phyloP scores from a whole-genome alignment of 441 rosid species.

The Populus hybrid region DNA sequence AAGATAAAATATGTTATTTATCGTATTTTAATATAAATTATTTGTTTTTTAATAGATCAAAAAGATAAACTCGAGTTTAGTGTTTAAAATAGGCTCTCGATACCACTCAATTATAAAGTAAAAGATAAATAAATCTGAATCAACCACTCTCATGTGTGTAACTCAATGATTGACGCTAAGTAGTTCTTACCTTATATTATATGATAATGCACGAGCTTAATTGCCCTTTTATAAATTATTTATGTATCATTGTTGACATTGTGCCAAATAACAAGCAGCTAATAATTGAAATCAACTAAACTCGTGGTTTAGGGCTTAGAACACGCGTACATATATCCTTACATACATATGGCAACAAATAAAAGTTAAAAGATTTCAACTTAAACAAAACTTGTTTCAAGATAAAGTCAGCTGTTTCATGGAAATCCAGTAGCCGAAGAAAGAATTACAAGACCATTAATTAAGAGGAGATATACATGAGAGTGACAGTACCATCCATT shows the following conservation, averaged over 20 bases:
- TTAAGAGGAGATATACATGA: slow-evolving; percentile 3
- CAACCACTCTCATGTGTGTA: not conserved
- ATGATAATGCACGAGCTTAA: not conserved
- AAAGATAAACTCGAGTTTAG: not conserved
- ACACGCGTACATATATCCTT: no score
- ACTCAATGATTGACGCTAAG: not conserved
- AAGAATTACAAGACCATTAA: not conserved
- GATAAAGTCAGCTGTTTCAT: slow-evolving; percentile 1
- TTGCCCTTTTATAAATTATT: not conserved
- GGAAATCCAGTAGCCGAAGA: slow-evolving; percentile 5
- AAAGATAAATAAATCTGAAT: not conserved
- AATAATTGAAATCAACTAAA: not conserved
- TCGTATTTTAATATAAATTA: not conserved
- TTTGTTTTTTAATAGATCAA: not conserved
- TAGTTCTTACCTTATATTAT: not conserved
- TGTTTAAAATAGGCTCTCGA: not conserved
- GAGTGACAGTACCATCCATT: slow-evolving; percentile 20
- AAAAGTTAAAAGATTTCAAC: not conserved
- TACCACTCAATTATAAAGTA: not conserved
- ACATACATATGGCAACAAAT: not conserved
- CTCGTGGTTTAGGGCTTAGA: not conserved
- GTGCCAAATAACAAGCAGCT: not conserved
- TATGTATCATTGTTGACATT: not conserved
- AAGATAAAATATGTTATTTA: no score
- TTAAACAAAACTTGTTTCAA: not conserved